Evolutionary conservation across 1,139 yeast genomes (phyloP).

Genomic region (Hansenula lynferdii): DNA sequence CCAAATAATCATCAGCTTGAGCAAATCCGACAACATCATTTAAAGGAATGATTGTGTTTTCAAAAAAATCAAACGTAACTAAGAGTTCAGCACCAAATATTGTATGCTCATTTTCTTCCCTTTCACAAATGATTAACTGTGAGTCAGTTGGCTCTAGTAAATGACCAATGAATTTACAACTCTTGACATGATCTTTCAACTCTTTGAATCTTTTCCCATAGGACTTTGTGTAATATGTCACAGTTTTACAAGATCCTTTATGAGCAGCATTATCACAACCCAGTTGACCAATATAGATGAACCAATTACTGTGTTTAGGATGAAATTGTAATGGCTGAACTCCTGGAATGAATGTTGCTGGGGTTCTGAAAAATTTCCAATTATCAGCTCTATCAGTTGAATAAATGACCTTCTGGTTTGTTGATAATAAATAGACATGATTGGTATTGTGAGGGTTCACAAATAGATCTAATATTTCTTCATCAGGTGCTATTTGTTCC

Average conservation of each 20-base stretch:
- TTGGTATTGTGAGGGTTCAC: conserved; percentile 63
- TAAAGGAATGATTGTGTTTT: conserved; percentile 31
- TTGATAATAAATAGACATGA: conserved; percentile 58
- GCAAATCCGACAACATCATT: conserved; percentile 61
- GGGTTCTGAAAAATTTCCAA: conserved; percentile 46
- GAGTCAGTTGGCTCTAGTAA: conserved; percentile 39
- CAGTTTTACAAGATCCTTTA: conserved; percentile 40
- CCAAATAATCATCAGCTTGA: conserved; percentile 59
- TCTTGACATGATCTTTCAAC: conserved; percentile 46
- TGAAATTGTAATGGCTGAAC: conserved; percentile 48
- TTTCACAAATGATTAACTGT: conserved; percentile 61
- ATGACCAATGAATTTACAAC: conserved; percentile 67
- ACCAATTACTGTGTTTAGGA: conserved; percentile 48
- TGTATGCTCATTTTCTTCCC: conserved; percentile 30
- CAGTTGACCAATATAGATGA: conserved; percentile 66
- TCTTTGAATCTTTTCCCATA: conserved; percentile 60
- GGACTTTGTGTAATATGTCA: conserved; percentile 59
- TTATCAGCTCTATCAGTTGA: conserved; percentile 69
- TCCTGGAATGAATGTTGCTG: conserved; percentile 41
- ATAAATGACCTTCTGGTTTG: conserved; percentile 44
- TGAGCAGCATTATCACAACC: conserved; percentile 54
- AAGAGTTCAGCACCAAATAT: conserved; percentile 38
- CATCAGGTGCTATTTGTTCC: conserved; percentile 44
- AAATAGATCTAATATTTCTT: conserved; percentile 47
- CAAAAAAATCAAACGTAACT: conserved; percentile 48